phyloP scores from a whole-genome alignment of 352 stramenopile genomes.

The Halophytophthora polymorphica region DNA sequence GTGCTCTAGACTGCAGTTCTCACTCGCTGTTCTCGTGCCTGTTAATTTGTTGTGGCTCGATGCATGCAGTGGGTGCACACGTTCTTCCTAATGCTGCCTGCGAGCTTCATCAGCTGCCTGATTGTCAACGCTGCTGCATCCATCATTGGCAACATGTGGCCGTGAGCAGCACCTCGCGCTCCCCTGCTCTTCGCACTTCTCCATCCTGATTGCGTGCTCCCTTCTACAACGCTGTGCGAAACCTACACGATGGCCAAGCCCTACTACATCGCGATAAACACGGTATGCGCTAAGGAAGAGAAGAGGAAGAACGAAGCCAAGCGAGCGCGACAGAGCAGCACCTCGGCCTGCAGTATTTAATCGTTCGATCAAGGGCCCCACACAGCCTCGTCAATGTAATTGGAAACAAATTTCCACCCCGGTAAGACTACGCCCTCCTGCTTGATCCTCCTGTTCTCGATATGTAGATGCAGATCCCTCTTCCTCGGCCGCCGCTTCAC shows the following conservation, averaged over 20 bases:
- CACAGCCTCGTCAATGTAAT: too few species aligned
- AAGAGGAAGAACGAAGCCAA: too few species aligned
- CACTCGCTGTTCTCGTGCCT: conserved; percentile 4
- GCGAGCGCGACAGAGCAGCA: too few species aligned
- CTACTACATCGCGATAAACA: too few species aligned
- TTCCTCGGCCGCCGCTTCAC: conserved; percentile 4
- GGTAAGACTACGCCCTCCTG: conserved; percentile 8
- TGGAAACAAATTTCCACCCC: too few species aligned
- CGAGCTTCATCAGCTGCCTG: conserved; percentile 77
- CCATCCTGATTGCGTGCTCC: conserved; percentile 9
- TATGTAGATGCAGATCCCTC: conserved; percentile 16
- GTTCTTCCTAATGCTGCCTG: conserved; percentile 79
- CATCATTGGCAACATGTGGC: conserved; percentile 76
- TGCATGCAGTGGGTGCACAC: conserved; percentile 59
- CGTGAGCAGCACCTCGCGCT: conserved; percentile 30
- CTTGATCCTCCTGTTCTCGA: conserved; percentile 24
- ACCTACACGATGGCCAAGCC: conserved; percentile 12
- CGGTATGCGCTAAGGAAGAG: too few species aligned
- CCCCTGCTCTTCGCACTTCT: conserved; percentile 1
- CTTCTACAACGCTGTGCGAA: conserved; percentile 8
- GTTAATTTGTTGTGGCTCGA: conserved; percentile 10
- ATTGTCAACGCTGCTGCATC: conserved; percentile 72
- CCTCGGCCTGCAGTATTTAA: too few species aligned
- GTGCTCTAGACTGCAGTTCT: conserved; percentile 3
- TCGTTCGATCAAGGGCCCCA: too few species aligned